Evolutionary conservation across 2,329 filamentous ascomycete genomes (phyloP).

Genomic region (Pestalotiopsis sp.): DNA sequence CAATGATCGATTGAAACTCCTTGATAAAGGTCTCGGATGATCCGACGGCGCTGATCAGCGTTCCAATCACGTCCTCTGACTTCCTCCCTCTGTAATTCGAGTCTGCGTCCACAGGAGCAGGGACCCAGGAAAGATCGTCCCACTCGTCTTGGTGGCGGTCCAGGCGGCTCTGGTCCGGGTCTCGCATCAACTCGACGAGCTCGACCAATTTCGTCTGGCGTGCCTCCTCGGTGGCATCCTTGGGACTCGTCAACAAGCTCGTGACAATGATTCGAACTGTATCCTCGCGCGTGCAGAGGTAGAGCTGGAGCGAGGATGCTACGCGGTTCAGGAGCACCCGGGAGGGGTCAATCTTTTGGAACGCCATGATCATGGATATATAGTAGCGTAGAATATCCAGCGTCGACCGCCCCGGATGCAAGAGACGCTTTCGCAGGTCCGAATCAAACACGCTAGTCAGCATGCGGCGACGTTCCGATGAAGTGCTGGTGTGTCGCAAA

Average conservation of each 20-base stretch:
- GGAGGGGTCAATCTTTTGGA: conserved; percentile 73
- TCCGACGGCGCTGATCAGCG: conserved; percentile 83
- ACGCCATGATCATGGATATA: conserved; percentile 76
- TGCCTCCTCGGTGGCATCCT: conserved; percentile 40
- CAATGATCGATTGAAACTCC: conserved; percentile 87
- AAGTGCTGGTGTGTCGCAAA: conserved; percentile 68
- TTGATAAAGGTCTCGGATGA: conserved; percentile 91
- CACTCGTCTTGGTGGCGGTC: conserved; percentile 65
- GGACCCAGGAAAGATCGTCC: conserved; percentile 91
- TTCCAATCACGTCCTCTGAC: conserved; percentile 88
- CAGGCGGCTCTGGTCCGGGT: conserved; percentile 55
- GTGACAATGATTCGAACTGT: conserved; percentile 76
- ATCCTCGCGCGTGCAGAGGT: conserved; percentile 74
- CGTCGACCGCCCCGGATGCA: conserved; percentile 76
- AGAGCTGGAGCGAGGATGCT: conserved; percentile 71
- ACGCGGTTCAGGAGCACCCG: conserved; percentile 77
- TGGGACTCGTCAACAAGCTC: conserved; percentile 66
- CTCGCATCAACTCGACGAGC: conserved; percentile 65
- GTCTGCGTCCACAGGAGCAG: conserved; percentile 89
- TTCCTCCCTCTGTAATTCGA: conserved; percentile 89
- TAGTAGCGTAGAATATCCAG: conserved; percentile 76
- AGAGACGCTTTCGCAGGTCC: conserved; percentile 63
- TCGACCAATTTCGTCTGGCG: conserved; percentile 60
- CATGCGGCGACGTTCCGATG: conserved; percentile 66
- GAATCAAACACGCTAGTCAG: conserved; percentile 70